phyloP scores from a whole-genome alignment of 2,329 filamentous ascomycete genomes.

The Trichoderma atrobrunneum region DNA sequence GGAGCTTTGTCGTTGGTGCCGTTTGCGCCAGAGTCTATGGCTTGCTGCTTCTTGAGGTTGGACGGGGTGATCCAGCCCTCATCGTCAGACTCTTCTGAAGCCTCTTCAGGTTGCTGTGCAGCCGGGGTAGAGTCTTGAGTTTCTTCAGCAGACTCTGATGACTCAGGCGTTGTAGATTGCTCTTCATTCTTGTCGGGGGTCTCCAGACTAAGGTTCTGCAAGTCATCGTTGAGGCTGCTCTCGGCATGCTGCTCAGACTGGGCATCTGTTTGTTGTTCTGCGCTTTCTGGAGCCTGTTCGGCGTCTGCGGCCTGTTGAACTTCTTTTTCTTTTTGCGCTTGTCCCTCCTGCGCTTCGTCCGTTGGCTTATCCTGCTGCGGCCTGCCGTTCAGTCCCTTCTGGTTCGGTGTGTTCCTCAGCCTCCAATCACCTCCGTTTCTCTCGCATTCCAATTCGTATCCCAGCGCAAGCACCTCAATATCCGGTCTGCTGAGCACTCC shows the following conservation, averaged over 20 bases:
- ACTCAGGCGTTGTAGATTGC: neutral
- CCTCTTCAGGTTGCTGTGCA: conserved; percentile 30
- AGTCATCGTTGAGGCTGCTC: conserved; percentile 21
- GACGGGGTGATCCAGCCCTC: conserved; percentile 93
- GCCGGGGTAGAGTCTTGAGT: conserved; percentile 18
- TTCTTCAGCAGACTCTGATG: conserved; percentile 4
- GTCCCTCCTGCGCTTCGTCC: conserved; percentile 28
- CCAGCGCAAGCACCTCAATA: conserved; percentile 82
- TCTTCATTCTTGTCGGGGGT: neutral
- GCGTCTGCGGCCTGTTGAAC: conserved; percentile 26
- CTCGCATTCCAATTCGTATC: conserved; percentile 94
- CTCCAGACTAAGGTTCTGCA: conserved; percentile 28
- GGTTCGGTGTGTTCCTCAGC: conserved; percentile 71
- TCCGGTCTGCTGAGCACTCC: conserved; percentile 85
- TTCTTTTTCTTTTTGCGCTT: conserved; percentile 18
- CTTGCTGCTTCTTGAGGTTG: conserved; percentile 83
- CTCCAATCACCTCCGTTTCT: conserved; percentile 87
- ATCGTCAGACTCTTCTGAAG: conserved; percentile 48
- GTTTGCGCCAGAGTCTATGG: conserved; percentile 54
- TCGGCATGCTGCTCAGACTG: conserved; percentile 22
- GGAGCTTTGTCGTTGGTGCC: conserved; percentile 47
- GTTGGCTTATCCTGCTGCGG: conserved; percentile 25
- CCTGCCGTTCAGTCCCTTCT: conserved; percentile 72
- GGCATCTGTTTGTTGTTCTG: conserved; percentile 20
- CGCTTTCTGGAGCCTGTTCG: conserved; percentile 3